A percentile compares a stretch with the other conserved stretches of the same genome.
These are phyloP conservation scores for Puccinia hordei DNA, from an alignment of 1,284 basidiomycete genomes.

Conservation along the genomic window DNA sequence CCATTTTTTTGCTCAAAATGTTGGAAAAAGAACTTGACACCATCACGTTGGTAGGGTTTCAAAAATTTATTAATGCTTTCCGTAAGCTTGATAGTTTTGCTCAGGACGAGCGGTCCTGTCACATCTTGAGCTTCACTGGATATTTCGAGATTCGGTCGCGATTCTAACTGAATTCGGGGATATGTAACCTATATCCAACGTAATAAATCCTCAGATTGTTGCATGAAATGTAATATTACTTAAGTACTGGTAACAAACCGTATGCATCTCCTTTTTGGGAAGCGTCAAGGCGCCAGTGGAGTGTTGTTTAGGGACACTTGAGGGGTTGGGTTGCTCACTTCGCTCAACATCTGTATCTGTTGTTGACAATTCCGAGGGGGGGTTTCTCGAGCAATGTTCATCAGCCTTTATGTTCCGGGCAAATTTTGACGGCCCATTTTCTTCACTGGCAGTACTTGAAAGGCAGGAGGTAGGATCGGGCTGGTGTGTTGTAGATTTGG, in stretches of 20 bases:
- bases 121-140: slow-evolving; percentile 36
- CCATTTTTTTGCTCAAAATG: slow-evolving; percentile 33
- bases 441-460: too few relatives aligned
- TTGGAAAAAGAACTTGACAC: slow-evolving; percentile 46
- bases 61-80: slow-evolving; percentile 46
- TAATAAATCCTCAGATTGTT: neutral
- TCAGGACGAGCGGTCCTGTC: slow-evolving; percentile 11
- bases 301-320: neutral
- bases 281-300: neutral
- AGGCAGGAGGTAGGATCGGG: too few relatives aligned
- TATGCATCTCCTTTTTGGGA: neutral
- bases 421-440: neutral
- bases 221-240: neutral
- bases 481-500: too few relatives aligned
- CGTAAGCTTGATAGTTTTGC: slow-evolving; percentile 9
- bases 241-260: neutral
- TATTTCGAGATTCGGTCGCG: slow-evolving; percentile 38
- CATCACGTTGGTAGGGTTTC: slow-evolving; percentile 48
- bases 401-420: neutral
- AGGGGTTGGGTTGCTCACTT: neutral
- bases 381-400: neutral
- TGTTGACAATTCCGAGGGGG: neutral
- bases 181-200: slow-evolving; percentile 15
- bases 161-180: slow-evolving; percentile 31
- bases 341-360: neutral